These are phyloP conservation scores for Ajuga reptans DNA, from an alignment of 305 asterid species.

Conservation along the genomic window DNA sequence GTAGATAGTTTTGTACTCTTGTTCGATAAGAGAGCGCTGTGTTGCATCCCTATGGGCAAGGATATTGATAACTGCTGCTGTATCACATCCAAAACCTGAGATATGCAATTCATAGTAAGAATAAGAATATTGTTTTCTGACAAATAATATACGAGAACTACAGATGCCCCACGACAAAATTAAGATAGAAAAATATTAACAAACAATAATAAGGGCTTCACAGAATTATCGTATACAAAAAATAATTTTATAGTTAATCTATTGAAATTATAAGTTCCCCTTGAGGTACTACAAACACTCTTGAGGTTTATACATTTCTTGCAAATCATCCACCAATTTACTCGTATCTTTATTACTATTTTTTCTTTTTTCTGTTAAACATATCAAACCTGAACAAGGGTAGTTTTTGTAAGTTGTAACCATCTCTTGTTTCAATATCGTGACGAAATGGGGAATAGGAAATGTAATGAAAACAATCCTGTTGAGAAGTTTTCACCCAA, in stretches of 20 bases:
- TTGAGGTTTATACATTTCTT: no score
- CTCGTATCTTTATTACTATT: no score
- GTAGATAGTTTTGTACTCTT: slow-evolving; percentile 63
- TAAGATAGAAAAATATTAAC: neutral
- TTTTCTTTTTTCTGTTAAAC: no score
- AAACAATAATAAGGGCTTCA: neutral
- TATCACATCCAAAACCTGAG: slow-evolving; percentile 88
- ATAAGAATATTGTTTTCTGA: neutral
- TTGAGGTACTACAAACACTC: no score
- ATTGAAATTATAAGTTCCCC: neutral
- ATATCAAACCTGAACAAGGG: no score
- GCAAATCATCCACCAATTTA: no score
- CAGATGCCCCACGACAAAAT: neutral
- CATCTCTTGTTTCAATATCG: no score
- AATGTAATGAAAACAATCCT: no score
- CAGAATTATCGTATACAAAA: no score
- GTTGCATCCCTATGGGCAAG: slow-evolving; percentile 81
- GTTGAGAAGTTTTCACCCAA: no score
- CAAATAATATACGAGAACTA: neutral
- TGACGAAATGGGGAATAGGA: no score
- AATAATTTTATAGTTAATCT: neutral
- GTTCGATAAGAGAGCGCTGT: slow-evolving; percentile 72
- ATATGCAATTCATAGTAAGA: slow-evolving; percentile 9
- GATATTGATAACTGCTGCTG: slow-evolving; percentile 66
- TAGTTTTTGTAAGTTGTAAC: no score